phyloP scores from a whole-genome alignment of 805 yeast species.

The Kregervanrija delftensis region DNA sequence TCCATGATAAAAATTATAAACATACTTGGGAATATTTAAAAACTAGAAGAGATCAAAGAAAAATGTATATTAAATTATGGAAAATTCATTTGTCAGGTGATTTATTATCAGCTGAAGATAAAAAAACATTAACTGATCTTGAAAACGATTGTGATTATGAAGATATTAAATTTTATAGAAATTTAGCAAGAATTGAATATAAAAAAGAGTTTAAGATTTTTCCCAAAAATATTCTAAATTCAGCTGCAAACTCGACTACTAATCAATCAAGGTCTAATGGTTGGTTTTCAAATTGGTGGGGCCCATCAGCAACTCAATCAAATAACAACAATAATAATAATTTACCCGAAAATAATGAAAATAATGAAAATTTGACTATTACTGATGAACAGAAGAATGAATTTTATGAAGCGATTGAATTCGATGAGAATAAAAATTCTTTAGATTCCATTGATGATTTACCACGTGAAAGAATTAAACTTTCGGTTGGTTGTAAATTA shows the following conservation, averaged over 20 bases:
- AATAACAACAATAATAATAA: not conserved
- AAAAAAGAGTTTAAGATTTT: slow-evolving; percentile 40
- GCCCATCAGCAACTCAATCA: slow-evolving; percentile 20
- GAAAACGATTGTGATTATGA: slow-evolving; percentile 63
- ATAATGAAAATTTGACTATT: slow-evolving; percentile 37
- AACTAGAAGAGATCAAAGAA: slow-evolving; percentile 65
- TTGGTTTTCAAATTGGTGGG: slow-evolving; percentile 73
- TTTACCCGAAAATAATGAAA: slow-evolving; percentile 6
- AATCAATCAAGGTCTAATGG: slow-evolving; percentile 30
- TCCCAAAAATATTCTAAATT: slow-evolving; percentile 2
- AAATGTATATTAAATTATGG: slow-evolving; percentile 62
- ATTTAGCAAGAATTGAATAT: slow-evolving; percentile 63
- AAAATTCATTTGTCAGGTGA: slow-evolving; percentile 39
- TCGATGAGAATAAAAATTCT: slow-evolving; percentile 55
- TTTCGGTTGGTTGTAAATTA: slow-evolving; percentile 61
- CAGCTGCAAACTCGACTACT: slow-evolving; percentile 3
- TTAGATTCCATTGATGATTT: slow-evolving; percentile 46
- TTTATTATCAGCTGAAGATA: slow-evolving; percentile 25
- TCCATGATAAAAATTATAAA: slow-evolving; percentile 69
- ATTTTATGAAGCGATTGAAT: slow-evolving; percentile 88
- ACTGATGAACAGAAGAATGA: slow-evolving; percentile 88
- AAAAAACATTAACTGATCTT: slow-evolving; percentile 38
- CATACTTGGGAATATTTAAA: slow-evolving; percentile 88
- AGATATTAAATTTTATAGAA: slow-evolving; percentile 79
- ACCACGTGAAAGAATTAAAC: slow-evolving; percentile 67